A percentile compares a stretch with the other conserved stretches of the same genome.
Evolutionary conservation across 345 rosid species (phyloP).

Genomic region (Capsella bursapastoris): DNA sequence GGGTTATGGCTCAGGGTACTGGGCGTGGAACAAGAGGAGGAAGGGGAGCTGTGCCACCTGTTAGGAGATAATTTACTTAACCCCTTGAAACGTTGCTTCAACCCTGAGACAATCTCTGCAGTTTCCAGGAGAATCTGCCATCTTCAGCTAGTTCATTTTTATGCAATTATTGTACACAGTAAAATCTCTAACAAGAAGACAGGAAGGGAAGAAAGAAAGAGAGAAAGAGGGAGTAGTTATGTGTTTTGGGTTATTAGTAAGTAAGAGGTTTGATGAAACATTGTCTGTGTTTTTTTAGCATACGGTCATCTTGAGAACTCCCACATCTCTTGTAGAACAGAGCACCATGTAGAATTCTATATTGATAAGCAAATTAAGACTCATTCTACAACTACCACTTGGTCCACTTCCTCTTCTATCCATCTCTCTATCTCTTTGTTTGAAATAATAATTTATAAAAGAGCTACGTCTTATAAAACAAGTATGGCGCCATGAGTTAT

Average conservation of each 20-base stretch:
- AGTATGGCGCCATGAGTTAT: too few species aligned
- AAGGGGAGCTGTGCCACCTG: constrained; percentile 79
- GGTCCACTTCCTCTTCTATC: too few species aligned
- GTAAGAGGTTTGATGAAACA: constrained; percentile 21
- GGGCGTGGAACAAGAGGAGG: constrained; percentile 84
- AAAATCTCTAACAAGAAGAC: constrained; percentile 2
- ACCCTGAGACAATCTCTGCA: background rate
- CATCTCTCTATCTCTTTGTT: too few species aligned
- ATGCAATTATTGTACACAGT: constrained; percentile 8
- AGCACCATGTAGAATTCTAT: background rate
- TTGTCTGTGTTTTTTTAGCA: background rate
- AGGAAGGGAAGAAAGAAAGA: background rate
- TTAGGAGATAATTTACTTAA: constrained; percentile 55
- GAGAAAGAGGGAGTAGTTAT: background rate
- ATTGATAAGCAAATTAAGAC: too few species aligned
- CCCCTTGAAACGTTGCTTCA: background rate
- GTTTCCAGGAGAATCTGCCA: background rate
- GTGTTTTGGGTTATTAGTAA: constrained; percentile 4
- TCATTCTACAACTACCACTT: too few species aligned
- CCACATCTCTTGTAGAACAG: constrained; percentile 6
- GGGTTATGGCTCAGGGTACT: constrained; percentile 53
- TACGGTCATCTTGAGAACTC: constrained; percentile 9
- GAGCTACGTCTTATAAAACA: too few species aligned
- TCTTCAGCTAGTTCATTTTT: constrained; percentile 20
- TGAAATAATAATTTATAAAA: too few species aligned